phyloP scores from a whole-genome alignment of 2,329 filamentous ascomycete species.

The Pseudocercospora ulei region DNA sequence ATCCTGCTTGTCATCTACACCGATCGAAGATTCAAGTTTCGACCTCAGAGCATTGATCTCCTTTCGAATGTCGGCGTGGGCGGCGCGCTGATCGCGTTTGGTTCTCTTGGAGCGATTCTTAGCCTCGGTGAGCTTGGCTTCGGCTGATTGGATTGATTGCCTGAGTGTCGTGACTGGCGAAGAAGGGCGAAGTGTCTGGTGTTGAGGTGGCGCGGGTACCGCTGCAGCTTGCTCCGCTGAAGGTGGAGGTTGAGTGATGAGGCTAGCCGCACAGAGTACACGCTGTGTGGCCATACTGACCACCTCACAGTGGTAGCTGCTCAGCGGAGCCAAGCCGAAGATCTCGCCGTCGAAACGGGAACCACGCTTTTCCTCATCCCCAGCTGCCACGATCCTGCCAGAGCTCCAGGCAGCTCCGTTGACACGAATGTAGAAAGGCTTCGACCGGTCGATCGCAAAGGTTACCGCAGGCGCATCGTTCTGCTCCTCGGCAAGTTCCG shows the following conservation, averaged over 20 bases:
- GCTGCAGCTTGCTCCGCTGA: slow-evolving; percentile 49
- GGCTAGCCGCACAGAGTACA: slow-evolving; percentile 60
- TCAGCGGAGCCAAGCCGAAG: slow-evolving; percentile 58
- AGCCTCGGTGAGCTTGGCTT: slow-evolving; percentile 60
- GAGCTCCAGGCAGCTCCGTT: slow-evolving; percentile 74
- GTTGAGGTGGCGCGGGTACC: slow-evolving; percentile 47
- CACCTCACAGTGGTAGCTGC: slow-evolving; percentile 71
- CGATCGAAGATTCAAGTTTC: slow-evolving; percentile 57
- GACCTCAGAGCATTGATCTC: slow-evolving; percentile 62
- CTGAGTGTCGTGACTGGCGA: slow-evolving; percentile 68
- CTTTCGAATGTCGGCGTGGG: slow-evolving; percentile 57
- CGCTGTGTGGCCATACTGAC: slow-evolving; percentile 56
- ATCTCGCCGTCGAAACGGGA: slow-evolving; percentile 60
- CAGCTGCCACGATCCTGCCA: slow-evolving; percentile 53
- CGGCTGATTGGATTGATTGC: slow-evolving; percentile 63
- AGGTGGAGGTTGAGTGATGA: slow-evolving; percentile 55
- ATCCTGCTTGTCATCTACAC: slow-evolving; percentile 64
- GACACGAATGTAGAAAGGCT: slow-evolving; percentile 68
- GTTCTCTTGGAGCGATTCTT: slow-evolving; percentile 58
- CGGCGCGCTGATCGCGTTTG: slow-evolving; percentile 65
- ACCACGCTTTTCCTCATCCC: slow-evolving; percentile 32
- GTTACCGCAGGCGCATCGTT: slow-evolving; percentile 36
- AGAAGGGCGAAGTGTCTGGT: slow-evolving; percentile 59
- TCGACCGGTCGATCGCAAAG: slow-evolving; percentile 53
- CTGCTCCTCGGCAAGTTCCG: slow-evolving; percentile 27